These are phyloP conservation scores for Botrytis sinoallii DNA, from an alignment of 2,329 filamentous ascomycete genomes.

Conservation along the genomic window DNA sequence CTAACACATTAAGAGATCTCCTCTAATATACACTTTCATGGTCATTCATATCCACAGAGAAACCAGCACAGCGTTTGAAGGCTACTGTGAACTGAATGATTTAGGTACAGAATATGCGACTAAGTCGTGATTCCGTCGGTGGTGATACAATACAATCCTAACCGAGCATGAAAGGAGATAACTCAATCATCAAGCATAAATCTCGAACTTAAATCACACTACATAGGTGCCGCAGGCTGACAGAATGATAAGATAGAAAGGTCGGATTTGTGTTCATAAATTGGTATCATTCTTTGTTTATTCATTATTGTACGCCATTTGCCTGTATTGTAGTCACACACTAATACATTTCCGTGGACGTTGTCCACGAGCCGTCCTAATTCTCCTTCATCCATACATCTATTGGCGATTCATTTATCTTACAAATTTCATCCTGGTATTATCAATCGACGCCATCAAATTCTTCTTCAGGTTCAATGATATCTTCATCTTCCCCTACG, in stretches of 20 bases:
- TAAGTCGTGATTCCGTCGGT: not conserved
- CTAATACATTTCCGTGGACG: not conserved
- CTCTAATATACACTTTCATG: not conserved
- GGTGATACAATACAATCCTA: not conserved
- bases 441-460: slow-evolving; percentile 2
- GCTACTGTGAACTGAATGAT: not conserved
- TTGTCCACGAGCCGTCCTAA: not conserved
- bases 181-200: not conserved
- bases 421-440: not conserved
- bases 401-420: not conserved
- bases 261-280: not conserved
- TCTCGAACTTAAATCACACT: not conserved
- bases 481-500: not conserved
- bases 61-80: not conserved
- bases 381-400: not conserved
- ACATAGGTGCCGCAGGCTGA: not conserved
- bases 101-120: not conserved
- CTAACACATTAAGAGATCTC: not conserved
- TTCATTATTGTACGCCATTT: slow-evolving; percentile 3
- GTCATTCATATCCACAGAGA: not conserved
- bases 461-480: not conserved
- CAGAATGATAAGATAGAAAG: not conserved
- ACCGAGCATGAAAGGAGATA: not conserved
- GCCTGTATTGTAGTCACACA: not conserved
- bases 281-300: slow-evolving; percentile 1